Base-by-base conservation (phyloP, 2,329 filamentous ascomycete species). In the Ramichloridium luteum region DNA sequence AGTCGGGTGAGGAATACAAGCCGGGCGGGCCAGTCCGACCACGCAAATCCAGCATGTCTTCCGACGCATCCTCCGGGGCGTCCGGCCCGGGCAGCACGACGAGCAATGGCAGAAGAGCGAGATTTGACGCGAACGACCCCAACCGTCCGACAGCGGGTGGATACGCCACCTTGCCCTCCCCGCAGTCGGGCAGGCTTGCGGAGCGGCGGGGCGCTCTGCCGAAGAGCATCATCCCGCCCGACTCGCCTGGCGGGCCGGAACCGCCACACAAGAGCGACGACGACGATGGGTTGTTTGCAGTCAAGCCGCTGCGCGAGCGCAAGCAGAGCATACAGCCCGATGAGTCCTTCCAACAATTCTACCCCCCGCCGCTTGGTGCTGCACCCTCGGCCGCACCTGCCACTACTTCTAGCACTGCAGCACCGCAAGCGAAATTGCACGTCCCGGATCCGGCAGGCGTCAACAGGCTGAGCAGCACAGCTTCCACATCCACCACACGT, bases 401-500 rank as follows among this genome's bases (percentile, higher is more conserved):
- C 12, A 45, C 32, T 18, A 39, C 45, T 12, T 33, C 33, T 23
- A 23, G 20, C 10, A 32, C 32, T 3, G 20, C 34, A 6, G 30
- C 39, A 16, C 36, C 41, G 17, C 38, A 39, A 25, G 48, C 46
- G 23, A 57, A 58, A 15, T 54, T 74, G 34, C 63, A 65, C 29
- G 62, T 72, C 16, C 63, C 67, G 11, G 67, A 67, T 34, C 62
- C 64, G 6, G 57, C 53, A 16, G 65, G 68, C 2, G 65, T 77
- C 39, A 76, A 74, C 45, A 64, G 74, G 17, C 61, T 78, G 40
- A 73, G 69, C 48, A 94, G 88, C 2, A 93, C 83, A 5, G 85
- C 88, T 10, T 96, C 90, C 0, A 93, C 77, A 9, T 93, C 86
- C 2, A 98, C 90, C 1, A 94, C 88, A 2, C 76, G 82, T 43